These are phyloP conservation scores for Aspergillaceae sp. DNA, from an alignment of 2,329 filamentous ascomycete genomes.

Conservation along the genomic window DNA sequence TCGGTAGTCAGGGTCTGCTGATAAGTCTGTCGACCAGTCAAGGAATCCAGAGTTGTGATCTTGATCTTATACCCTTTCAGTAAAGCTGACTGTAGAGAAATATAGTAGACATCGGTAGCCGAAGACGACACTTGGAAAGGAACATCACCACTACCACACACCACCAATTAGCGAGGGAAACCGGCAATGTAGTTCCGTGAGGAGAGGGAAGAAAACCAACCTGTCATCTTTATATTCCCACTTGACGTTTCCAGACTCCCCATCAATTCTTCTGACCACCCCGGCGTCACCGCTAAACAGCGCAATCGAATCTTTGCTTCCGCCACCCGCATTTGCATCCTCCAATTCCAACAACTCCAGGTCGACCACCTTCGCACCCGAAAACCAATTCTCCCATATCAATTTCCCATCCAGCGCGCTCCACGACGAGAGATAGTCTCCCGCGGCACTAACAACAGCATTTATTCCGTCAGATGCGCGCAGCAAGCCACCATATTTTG, in stretches of 20 bases:
- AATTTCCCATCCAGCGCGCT: slow-evolving; percentile 72
- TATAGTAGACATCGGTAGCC: slow-evolving; percentile 61
- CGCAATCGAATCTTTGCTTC: slow-evolving; percentile 54
- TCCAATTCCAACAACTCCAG: slow-evolving; percentile 69
- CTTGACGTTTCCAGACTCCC: slow-evolving; percentile 59
- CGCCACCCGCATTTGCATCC: slow-evolving; percentile 42
- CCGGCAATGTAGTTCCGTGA: too few species aligned
- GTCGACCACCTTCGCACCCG: slow-evolving; percentile 34
- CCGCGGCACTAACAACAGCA: slow-evolving; percentile 65
- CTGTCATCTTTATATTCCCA: slow-evolving; percentile 68
- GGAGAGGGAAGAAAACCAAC: slow-evolving; percentile 21
- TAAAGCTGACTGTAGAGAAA: slow-evolving; percentile 60
- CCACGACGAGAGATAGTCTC: slow-evolving; percentile 67
- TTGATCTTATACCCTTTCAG: slow-evolving; percentile 66
- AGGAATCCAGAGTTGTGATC: slow-evolving; percentile 62
- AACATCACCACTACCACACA: slow-evolving; percentile 50
- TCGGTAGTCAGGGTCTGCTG: slow-evolving; percentile 67
- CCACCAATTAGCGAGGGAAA: slow-evolving; percentile 5
- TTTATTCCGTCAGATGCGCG: slow-evolving; percentile 71
- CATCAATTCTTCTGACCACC: slow-evolving; percentile 62
- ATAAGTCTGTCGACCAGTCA: slow-evolving; percentile 62
- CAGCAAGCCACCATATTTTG: slow-evolving; percentile 38
- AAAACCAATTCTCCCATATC: slow-evolving; percentile 61
- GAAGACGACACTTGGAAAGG: slow-evolving; percentile 69
- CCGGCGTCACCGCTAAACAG: slow-evolving; percentile 48